Conservation (phyloP, 73 alveolate genomes). For the Blepharisma stoltei region DNA sequence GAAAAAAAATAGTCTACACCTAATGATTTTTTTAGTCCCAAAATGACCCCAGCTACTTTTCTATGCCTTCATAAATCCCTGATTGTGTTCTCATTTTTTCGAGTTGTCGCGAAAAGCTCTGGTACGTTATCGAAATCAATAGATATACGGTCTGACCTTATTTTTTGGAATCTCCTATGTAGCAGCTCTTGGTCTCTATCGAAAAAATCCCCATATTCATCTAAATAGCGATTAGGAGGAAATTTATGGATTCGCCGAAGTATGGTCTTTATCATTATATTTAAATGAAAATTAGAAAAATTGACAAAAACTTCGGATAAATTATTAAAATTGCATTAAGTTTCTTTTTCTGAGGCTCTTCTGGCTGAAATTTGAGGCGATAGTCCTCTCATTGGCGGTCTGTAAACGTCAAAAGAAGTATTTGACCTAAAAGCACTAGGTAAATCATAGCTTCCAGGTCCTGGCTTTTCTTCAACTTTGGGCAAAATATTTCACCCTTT, state of each 20-base stretch:
- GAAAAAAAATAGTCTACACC: no score
- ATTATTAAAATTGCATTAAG: no score
- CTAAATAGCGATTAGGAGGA: not conserved
- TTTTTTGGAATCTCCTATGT: not conserved
- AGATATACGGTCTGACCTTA: not conserved
- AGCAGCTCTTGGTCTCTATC: not conserved
- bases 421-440: not conserved
- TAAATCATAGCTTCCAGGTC: not conserved
- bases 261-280: no score
- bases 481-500: not conserved
- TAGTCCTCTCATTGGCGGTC: not conserved
- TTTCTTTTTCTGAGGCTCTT: no score
- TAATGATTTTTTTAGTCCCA: no score
- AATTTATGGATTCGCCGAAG: not conserved
- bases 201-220: not conserved
- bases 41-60: constrained; percentile 15
- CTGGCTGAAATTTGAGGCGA: no score
- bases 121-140: constrained; percentile 14
- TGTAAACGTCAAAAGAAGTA: not conserved
- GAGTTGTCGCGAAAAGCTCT: not conserved
- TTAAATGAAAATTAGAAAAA: no score
- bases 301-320: no score
- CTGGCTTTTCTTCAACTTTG: not conserved
- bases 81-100: not conserved
- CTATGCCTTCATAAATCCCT: not conserved